These are phyloP conservation scores for Parmelia sp. DNA, from an alignment of 495 filamentous ascomycete genomes.

Conservation along the genomic window DNA sequence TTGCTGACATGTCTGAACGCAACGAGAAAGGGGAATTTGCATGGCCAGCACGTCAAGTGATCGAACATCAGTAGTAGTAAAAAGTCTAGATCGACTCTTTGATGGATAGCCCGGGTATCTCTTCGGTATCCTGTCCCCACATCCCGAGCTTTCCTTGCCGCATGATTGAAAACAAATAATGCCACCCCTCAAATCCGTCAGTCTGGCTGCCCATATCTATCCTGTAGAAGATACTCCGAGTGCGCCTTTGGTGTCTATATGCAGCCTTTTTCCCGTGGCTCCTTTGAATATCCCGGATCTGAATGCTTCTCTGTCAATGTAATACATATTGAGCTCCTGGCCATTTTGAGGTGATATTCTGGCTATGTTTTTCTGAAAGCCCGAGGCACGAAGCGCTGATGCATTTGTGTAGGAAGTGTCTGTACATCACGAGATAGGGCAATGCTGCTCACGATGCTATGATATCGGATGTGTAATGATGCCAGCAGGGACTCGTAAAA, in stretches of 20 bases:
- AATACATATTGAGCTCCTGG: not conserved
- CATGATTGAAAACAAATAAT: not conserved
- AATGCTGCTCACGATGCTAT: not conserved
- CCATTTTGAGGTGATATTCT: not conserved
- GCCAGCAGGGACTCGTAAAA: not conserved
- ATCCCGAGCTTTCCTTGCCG: not conserved
- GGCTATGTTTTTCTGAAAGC: no score
- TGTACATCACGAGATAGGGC: not conserved
- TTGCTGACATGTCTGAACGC: not conserved
- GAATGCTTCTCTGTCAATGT: not conserved
- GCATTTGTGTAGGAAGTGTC: not conserved
- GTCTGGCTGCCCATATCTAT: not conserved
- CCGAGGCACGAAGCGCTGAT: not conserved
- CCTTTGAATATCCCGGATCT: not conserved
- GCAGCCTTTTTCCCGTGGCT: not conserved
- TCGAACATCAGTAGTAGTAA: not conserved
- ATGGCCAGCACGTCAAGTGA: not conserved
- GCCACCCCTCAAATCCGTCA: not conserved
- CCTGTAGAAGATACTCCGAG: not conserved
- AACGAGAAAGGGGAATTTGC: not conserved
- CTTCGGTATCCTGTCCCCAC: not conserved
- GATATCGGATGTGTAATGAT: not conserved
- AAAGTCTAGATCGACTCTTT: not conserved
- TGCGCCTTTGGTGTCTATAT: slow-evolving; percentile 4
- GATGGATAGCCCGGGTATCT: slow-evolving; percentile 9